Evolutionary conservation across 306 rosid species (phyloP).

Genomic region (Alnus glutinosa): DNA sequence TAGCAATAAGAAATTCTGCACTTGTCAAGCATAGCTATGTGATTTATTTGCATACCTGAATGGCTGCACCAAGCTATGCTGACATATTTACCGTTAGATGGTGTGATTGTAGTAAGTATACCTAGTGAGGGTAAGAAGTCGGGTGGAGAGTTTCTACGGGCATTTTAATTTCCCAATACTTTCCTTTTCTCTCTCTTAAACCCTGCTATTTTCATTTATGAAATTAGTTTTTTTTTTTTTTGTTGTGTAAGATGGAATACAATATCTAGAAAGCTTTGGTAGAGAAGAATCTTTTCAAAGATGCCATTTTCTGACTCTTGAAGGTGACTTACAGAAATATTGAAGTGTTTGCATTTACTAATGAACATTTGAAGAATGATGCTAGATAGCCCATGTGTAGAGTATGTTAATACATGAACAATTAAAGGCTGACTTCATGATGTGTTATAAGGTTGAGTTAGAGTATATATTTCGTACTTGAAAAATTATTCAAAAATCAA

Average conservation of each 20-base stretch:
- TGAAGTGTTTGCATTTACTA: neutral
- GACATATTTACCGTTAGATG: neutral
- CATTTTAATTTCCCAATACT: no score
- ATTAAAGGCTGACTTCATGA: neutral
- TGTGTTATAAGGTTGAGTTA: neutral
- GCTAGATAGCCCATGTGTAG: neutral
- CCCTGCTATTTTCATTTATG: no score
- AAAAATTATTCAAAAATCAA: neutral
- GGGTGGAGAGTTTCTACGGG: no score
- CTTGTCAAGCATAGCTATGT: neutral
- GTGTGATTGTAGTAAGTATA: no score
- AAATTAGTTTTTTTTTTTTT: neutral
- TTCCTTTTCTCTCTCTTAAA: no score
- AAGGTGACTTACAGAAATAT: neutral
- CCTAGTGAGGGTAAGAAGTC: no score
- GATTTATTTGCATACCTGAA: constrained; percentile 1
- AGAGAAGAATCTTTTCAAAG: neutral
- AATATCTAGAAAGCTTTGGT: neutral
- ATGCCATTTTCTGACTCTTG: neutral
- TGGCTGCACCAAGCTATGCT: neutral
- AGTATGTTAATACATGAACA: neutral
- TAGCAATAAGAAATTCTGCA: neutral
- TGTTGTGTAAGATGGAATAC: neutral
- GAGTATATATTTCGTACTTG: neutral
- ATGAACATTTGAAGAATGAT: neutral